Percentiles rank a stretch among this genome's conserved stretches.
These are phyloP conservation scores for Misopates orontium DNA, from an alignment of 257 asterid species.

Conservation along the genomic window DNA sequence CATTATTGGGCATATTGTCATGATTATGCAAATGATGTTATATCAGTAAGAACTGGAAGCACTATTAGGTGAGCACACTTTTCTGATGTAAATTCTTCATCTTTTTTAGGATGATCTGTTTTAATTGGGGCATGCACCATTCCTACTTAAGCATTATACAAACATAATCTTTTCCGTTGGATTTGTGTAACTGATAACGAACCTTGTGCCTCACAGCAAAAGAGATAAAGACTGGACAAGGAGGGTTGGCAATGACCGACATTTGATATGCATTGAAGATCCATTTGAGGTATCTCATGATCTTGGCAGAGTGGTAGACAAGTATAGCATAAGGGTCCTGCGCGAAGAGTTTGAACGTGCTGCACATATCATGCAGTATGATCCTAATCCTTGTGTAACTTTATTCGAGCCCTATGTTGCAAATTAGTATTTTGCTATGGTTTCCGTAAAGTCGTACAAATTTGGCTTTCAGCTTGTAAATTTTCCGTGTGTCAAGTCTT, in stretches of 20 bases:
- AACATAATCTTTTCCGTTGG: background rate
- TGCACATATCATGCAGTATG: constrained; percentile 76
- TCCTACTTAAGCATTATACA: background rate
- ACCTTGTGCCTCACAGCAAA: constrained; percentile 51
- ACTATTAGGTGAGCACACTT: constrained; percentile 59
- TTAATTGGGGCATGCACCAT: background rate
- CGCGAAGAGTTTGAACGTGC: constrained; percentile 97
- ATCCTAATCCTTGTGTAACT: constrained; percentile 60
- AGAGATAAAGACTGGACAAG: constrained; percentile 87
- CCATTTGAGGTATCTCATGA: constrained; percentile 89
- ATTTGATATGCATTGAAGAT: constrained; percentile 96
- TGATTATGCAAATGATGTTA: constrained; percentile 79
- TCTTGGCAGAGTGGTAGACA: constrained; percentile 96
- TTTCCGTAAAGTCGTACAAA: background rate
- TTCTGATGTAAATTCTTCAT: background rate
- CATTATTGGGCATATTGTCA: constrained; percentile 93
- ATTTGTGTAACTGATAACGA: background rate
- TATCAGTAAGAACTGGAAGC: constrained; percentile 80
- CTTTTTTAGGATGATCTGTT: background rate
- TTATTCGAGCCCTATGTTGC: constrained; percentile 78
- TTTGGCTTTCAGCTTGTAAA: constrained; percentile 7
- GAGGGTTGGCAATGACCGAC: constrained; percentile 92
- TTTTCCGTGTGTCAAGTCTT: background rate
- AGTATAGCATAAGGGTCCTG: constrained; percentile 72
- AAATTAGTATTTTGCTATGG: constrained; percentile 27